Evolutionary conservation across 2,329 filamentous ascomycete genomes (phyloP).

Genomic region (Fusarium zealandicum): DNA sequence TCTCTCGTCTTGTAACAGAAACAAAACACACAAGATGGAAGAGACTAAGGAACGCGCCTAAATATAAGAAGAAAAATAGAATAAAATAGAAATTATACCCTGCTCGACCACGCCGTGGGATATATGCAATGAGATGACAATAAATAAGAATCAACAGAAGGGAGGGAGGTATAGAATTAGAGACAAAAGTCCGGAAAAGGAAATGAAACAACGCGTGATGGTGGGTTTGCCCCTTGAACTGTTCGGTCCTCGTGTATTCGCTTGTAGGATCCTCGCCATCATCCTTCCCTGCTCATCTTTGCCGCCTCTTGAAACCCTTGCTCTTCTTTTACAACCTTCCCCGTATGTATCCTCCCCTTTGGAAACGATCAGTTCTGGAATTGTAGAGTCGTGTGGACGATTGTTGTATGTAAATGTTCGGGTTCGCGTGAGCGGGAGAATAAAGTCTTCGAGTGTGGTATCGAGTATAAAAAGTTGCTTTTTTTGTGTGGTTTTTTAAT

Average conservation of each 20-base stretch:
- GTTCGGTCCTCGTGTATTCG: constrained; percentile 8
- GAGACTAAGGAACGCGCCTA: constrained; percentile 23
- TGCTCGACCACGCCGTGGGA: constrained; percentile 24
- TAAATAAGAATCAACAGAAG: constrained; percentile 12
- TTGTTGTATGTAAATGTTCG: constrained; percentile 32
- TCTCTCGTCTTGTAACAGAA: constrained; percentile 34
- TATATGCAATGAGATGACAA: constrained; percentile 22
- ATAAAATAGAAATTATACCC: constrained; percentile 25
- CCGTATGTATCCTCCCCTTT: constrained; percentile 9
- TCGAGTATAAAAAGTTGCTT: constrained; percentile 34
- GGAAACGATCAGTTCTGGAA: constrained; percentile 5
- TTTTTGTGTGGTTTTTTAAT: constrained; percentile 5
- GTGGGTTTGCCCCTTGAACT: constrained; percentile 25
- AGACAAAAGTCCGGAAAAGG: constrained; percentile 24
- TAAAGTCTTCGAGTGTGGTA: constrained; percentile 38
- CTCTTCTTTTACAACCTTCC: constrained; percentile 7
- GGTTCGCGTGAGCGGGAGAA: constrained; percentile 48
- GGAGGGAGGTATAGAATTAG: constrained; percentile 9
- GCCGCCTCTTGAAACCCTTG: no score
- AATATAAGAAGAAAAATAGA: constrained; percentile 1
- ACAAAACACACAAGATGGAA: constrained; percentile 18
- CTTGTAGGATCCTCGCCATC: not conserved
- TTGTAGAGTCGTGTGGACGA: constrained; percentile 26
- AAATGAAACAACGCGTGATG: constrained; percentile 24
- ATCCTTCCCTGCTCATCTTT: constrained; percentile 1